Percentiles rank a stretch among this genome's conserved stretches.
These are phyloP conservation scores for Elaeis guineensis DNA, from an alignment of 176 grass and related monocot genomes.

Conservation along the genomic window DNA sequence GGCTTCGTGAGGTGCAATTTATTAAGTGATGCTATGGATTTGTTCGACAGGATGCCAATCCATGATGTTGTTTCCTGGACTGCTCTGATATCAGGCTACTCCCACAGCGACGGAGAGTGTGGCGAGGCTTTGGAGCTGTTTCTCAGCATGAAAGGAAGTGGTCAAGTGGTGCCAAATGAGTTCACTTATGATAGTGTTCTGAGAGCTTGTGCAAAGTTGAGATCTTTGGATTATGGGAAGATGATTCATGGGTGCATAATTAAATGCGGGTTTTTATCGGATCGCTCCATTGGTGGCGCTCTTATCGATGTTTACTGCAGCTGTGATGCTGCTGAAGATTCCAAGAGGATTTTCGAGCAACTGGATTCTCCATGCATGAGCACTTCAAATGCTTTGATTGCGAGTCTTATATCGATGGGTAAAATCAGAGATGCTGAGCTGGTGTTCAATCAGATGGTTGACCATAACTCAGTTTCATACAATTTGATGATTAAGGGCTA, in stretches of 20 bases:
- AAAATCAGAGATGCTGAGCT: constrained; percentile 26
- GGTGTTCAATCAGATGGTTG: constrained; percentile 28
- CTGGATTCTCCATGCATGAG: constrained; percentile 32
- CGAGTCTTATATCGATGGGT: constrained; percentile 22
- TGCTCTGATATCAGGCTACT: constrained; percentile 29
- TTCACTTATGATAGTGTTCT: constrained; percentile 41
- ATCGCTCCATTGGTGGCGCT: constrained; percentile 36
- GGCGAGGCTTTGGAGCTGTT: constrained; percentile 26
- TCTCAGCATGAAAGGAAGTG: constrained; percentile 14
- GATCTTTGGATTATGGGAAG: constrained; percentile 28
- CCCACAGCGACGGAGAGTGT: not conserved
- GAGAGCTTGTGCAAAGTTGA: constrained; percentile 35
- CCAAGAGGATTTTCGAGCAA: constrained; percentile 19
- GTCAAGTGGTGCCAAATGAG: constrained; percentile 23
- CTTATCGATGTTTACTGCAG: constrained; percentile 46
- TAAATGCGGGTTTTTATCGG: constrained; percentile 20
- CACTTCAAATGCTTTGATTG: constrained; percentile 39
- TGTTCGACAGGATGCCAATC: constrained; percentile 30
- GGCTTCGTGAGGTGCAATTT: constrained; percentile 43
- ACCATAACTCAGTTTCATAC: constrained; percentile 37
- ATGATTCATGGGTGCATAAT: constrained; percentile 35
- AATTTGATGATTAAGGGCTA: constrained; percentile 51
- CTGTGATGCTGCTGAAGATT: constrained; percentile 35
- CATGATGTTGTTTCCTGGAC: constrained; percentile 43
- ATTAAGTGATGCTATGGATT: constrained; percentile 19